Conservation (phyloP, 2,329 filamentous ascomycete species). For the Lachnellula subtilissima region DNA sequence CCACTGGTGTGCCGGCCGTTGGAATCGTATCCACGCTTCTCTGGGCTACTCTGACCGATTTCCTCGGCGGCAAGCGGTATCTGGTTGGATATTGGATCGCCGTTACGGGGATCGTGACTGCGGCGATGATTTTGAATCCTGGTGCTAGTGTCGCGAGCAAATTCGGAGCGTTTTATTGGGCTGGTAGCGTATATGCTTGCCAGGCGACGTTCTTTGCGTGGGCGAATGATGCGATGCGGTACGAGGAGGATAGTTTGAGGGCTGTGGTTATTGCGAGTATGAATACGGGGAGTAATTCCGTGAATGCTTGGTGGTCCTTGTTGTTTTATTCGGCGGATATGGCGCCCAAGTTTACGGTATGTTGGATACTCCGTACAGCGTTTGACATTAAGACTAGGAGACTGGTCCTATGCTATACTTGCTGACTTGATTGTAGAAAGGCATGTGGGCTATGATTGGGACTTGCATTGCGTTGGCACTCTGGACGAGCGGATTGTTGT, state of each 20-base stretch:
- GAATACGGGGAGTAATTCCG: conserved; percentile 63
- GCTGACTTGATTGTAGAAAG: conserved; percentile 38
- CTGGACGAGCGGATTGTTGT: conserved; percentile 54
- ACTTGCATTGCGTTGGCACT: conserved; percentile 53
- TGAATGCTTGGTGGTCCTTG: conserved; percentile 71
- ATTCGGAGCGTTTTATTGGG: conserved; percentile 68
- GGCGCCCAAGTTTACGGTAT: conserved; percentile 46
- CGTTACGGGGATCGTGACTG: conserved; percentile 57
- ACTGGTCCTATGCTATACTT: neutral
- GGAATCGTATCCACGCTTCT: conserved; percentile 54
- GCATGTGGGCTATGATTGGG: conserved; percentile 73
- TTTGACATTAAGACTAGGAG: conserved; percentile 7
- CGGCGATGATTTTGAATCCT: conserved; percentile 51
- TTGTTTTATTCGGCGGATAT: conserved; percentile 64
- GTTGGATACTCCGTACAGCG: conserved; percentile 23
- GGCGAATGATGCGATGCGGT: conserved; percentile 63
- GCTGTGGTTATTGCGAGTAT: conserved; percentile 67
- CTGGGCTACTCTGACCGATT: conserved; percentile 65
- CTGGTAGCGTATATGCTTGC: conserved; percentile 65
- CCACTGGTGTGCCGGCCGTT: conserved; percentile 47
- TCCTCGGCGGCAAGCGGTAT: conserved; percentile 57
- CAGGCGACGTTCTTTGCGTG: conserved; percentile 73
- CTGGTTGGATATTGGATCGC: conserved; percentile 64
- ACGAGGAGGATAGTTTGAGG: conserved; percentile 57
- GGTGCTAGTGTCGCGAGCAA: conserved; percentile 42